Base-by-base conservation (phyloP, 225 moss, liverwort and hornwort species). In the Physcomitrellopsis africana region DNA sequence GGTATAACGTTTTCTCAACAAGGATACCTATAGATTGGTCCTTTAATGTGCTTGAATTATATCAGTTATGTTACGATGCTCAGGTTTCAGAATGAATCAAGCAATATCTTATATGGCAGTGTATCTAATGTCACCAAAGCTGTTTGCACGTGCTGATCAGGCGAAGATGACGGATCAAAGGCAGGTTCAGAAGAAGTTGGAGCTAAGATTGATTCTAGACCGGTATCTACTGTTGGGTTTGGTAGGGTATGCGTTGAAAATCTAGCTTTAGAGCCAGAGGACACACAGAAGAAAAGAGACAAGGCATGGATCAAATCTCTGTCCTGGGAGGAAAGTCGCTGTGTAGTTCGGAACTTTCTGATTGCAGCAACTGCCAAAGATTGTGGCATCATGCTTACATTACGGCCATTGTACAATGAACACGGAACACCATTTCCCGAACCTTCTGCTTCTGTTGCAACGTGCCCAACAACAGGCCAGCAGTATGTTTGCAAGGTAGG, bases 301-400 rank as follows among this genome's bases (percentile, higher is more conserved):
- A 51, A 75, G 57, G 77, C 60, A 13, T 86, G 84, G 86, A 77
- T 89, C 27, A 24, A 77, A 53, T 84, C 86, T 0, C 69, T 86
- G 55, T 72, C 80, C 43, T 78, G 82, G 86, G 84, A 89, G 43
- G 88, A 89, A 65, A 84, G 89, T 72, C 83, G 82, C 37, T 85
- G 80, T 54, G 79, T 83, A 69, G 87, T 97, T 19, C 80, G 86
- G 11, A 89, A 94, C 77, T 94, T 89, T 44, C 76, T 97, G 23
- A 93, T 91, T 70, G 79, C 94, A 56, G 76, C 85, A 11, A 94
- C 96, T 76, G 96, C 94, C 60, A 97, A 97, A 75, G 96, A 97
- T 63, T 93, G 92, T 86, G 94, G 96, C 26, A 74, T 97, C 53
- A 97, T 97, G 96, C 51, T 91, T 14, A 90, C 89, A 57, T 81